phyloP scores from a whole-genome alignment of 345 rosid species.

The Cardamine chenopodiifolia region DNA sequence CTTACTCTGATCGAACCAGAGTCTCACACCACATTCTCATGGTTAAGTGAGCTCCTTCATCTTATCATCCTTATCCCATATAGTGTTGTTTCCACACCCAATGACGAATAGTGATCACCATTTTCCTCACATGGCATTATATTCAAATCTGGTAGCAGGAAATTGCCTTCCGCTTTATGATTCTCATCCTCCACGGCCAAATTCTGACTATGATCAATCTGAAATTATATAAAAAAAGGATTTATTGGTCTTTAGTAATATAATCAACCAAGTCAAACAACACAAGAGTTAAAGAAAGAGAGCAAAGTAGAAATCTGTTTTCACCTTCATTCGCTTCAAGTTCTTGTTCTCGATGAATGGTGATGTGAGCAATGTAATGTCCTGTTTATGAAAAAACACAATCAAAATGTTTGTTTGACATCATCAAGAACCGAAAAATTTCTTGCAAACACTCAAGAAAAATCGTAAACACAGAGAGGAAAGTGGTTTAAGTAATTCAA shows the following conservation, averaged over 20 bases:
- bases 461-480: too few species aligned
- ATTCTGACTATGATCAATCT: slow-evolving; percentile 14
- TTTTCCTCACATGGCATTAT: slow-evolving; percentile 63
- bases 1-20: slow-evolving; percentile 10
- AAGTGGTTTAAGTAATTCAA: neutral
- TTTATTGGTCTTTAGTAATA: neutral
- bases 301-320: neutral
- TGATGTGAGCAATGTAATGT: slow-evolving; percentile 50
- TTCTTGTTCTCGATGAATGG: slow-evolving; percentile 51
- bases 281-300: neutral
- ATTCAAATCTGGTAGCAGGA: slow-evolving; percentile 78
- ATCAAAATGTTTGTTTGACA: slow-evolving; percentile 32
- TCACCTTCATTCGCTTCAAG: slow-evolving; percentile 57
- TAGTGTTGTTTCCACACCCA: slow-evolving; percentile 38
- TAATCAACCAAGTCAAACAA: slow-evolving; percentile 12
- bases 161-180: slow-evolving; percentile 24
- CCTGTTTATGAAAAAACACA: slow-evolving; percentile 48
- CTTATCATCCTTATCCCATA: slow-evolving; percentile 44
- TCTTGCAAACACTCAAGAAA: neutral
- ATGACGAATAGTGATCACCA: neutral
- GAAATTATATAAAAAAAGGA: neutral
- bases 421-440: neutral
- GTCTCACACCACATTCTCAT: slow-evolving; percentile 18
- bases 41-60: slow-evolving; percentile 25
- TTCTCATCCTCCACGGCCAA: slow-evolving; percentile 17